Conservation (phyloP, 169 alveolate genomes). For the Cyclospora cayetanensis region DNA sequence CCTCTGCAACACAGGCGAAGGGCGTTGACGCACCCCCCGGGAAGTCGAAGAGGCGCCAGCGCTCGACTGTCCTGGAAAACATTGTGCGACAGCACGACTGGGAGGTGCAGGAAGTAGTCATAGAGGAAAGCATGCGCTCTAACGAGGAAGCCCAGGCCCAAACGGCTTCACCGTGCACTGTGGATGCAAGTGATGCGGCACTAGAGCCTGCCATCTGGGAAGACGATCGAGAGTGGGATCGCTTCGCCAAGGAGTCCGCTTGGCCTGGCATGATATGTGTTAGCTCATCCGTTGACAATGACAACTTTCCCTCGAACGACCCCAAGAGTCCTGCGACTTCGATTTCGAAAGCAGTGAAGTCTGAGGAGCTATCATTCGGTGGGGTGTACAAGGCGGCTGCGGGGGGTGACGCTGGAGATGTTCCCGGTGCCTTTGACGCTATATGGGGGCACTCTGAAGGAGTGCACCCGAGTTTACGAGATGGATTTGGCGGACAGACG, state of each 20-base stretch:
- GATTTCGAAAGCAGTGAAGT: no score
- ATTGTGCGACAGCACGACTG: slow-evolving; percentile 56
- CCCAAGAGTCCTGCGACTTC: no score
- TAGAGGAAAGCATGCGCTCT: slow-evolving; percentile 2
- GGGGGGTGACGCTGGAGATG: not conserved
- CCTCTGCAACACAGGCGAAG: not conserved
- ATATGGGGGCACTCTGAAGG: slow-evolving; percentile 26
- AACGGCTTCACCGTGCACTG: no score
- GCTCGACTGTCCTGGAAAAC: slow-evolving; percentile 11
- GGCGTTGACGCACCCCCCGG: slow-evolving; percentile 52
- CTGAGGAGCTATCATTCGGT: no score
- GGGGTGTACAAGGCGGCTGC: not conserved
- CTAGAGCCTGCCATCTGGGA: not conserved
- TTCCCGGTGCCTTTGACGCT: slow-evolving; percentile 52
- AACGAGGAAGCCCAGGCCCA: not conserved
- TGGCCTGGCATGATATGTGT: no score
- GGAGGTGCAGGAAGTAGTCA: not conserved
- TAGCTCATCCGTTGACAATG: no score
- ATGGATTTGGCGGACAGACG: not conserved
- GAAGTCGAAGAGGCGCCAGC: slow-evolving; percentile 33
- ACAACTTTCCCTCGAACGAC: no score
- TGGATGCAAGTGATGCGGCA: not conserved
- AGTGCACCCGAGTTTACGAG: not conserved
- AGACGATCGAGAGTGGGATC: not conserved
- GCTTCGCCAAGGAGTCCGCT: not conserved